Conservation (phyloP, 345 rosid genomes). For the Eutrema heterophyllum region DNA sequence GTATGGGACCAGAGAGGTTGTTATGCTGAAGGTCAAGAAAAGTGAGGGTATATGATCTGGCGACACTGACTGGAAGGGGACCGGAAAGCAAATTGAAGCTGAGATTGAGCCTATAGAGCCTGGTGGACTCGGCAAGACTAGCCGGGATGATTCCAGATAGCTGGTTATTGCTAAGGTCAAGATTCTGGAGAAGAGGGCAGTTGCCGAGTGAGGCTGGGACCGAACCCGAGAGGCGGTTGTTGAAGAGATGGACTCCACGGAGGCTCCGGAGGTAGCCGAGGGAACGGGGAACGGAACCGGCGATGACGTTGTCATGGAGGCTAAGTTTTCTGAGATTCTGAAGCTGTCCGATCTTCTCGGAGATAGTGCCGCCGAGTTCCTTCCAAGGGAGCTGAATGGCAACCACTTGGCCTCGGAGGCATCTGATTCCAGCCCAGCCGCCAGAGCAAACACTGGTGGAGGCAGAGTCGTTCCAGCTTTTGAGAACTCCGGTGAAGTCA, state of each 20-base stretch:
- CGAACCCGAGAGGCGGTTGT: constrained; percentile 79
- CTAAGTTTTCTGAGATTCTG: constrained; percentile 63
- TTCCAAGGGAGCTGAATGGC: constrained; percentile 93
- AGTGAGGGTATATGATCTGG: constrained; percentile 49
- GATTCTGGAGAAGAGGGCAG: constrained; percentile 59
- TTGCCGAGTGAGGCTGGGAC: constrained; percentile 73
- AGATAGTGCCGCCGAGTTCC: constrained; percentile 72
- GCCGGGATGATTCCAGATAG: constrained; percentile 61
- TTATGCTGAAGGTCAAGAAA: constrained; percentile 67
- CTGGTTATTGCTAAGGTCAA: constrained; percentile 68
- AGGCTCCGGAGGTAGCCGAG: constrained; percentile 72
- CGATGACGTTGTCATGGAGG: constrained; percentile 69
- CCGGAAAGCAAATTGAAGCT: constrained; percentile 68
- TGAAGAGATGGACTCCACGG: constrained; percentile 83
- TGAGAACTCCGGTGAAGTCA: constrained; percentile 58
- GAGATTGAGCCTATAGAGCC: constrained; percentile 60
- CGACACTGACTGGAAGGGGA: constrained; percentile 46
- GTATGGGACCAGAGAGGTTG: constrained; percentile 71
- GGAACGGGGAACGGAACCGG: constrained; percentile 67
- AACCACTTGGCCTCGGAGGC: constrained; percentile 74
- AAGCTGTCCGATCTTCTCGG: constrained; percentile 85
- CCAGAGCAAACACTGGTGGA: constrained; percentile 67
- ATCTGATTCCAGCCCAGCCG: constrained; percentile 86
- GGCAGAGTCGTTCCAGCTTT: constrained; percentile 69
- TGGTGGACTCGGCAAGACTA: constrained; percentile 60